phyloP scores from a whole-genome alignment of 2,329 filamentous ascomycete genomes.

The Sclerotiophoma versabilis region DNA sequence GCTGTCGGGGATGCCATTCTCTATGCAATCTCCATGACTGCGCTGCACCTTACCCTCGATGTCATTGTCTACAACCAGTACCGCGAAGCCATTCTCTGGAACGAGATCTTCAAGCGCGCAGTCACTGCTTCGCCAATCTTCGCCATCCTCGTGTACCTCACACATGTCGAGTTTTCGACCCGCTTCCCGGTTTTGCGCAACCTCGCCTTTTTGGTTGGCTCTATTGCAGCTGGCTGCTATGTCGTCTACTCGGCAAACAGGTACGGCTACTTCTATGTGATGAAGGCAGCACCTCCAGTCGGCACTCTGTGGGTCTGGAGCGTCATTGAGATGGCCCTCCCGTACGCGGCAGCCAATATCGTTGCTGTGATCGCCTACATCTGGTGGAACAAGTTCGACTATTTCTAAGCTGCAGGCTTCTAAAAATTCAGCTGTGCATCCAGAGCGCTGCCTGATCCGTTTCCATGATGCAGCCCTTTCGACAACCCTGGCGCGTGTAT shows the following conservation, averaged over 20 bases:
- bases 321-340: conserved; percentile 81
- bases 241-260: conserved; percentile 82
- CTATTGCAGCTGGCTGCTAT: conserved; percentile 73
- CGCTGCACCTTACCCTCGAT: conserved; percentile 79
- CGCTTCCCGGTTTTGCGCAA: conserved; percentile 56
- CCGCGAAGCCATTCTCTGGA: conserved; percentile 69
- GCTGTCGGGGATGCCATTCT: conserved; percentile 57
- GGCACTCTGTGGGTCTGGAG: conserved; percentile 94
- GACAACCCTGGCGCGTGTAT: not conserved
- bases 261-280: conserved; percentile 81
- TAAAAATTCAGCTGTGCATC: not conserved
- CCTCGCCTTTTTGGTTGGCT: conserved; percentile 67
- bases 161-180: conserved; percentile 50
- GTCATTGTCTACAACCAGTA: conserved; percentile 82
- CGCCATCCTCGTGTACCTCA: conserved; percentile 54
- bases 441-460: too few relatives aligned
- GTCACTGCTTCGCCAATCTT: conserved; percentile 54
- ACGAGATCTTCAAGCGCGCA: conserved; percentile 61
- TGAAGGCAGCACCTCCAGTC: conserved; percentile 89
- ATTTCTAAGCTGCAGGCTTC: conserved; percentile 46
- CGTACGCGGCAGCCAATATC: conserved; percentile 67
- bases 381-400: conserved; percentile 62
- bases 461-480: not conserved
- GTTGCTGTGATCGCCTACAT: conserved; percentile 60
- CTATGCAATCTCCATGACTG: conserved; percentile 66